Conservation (phyloP, 2,329 filamentous ascomycete species). For the Huntiella savannae region DNA sequence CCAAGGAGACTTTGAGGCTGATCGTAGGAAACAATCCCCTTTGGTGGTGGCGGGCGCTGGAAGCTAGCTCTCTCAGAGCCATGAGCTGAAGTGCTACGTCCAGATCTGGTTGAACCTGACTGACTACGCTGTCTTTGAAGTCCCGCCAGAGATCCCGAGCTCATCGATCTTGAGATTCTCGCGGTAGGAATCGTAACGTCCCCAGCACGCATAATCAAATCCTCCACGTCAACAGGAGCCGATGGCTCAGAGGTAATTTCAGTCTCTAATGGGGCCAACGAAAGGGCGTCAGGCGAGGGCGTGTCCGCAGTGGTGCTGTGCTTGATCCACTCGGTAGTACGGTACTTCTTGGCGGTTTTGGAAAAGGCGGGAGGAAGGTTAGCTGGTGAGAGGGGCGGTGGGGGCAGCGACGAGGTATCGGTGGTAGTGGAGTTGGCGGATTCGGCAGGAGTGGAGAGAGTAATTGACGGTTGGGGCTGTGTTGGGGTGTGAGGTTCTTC, state of each 20-base stretch:
- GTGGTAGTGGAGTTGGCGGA: constrained; percentile 20
- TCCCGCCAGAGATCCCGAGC: constrained; percentile 13
- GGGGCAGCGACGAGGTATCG: constrained; percentile 19
- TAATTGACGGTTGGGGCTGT: constrained; percentile 8
- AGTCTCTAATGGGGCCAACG: constrained; percentile 24
- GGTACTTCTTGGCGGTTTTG: constrained; percentile 59
- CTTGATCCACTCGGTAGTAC: constrained; percentile 94
- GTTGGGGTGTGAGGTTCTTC: constrained; percentile 7
- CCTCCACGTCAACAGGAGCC: constrained; percentile 33
- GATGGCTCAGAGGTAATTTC: constrained; percentile 12
- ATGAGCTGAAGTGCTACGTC: not conserved
- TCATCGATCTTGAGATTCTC: constrained; percentile 15
- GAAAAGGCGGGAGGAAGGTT: constrained; percentile 54
- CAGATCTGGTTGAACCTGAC: not conserved
- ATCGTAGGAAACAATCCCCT: constrained; percentile 29
- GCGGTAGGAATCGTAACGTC: constrained; percentile 18
- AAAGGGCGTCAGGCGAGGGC: constrained; percentile 45
- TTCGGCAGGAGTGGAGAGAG: constrained; percentile 19
- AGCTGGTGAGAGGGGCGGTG: constrained; percentile 34
- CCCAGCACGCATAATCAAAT: constrained; percentile 44
- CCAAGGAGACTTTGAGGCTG: constrained; percentile 36
- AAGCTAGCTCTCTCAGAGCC: constrained; percentile 1
- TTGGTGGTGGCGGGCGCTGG: constrained; percentile 14
- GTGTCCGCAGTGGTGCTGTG: constrained; percentile 61
- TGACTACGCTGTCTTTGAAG: not conserved